Conservation (phyloP, 2,329 filamentous ascomycete genomes). For the Trichoderma hamatum region DNA sequence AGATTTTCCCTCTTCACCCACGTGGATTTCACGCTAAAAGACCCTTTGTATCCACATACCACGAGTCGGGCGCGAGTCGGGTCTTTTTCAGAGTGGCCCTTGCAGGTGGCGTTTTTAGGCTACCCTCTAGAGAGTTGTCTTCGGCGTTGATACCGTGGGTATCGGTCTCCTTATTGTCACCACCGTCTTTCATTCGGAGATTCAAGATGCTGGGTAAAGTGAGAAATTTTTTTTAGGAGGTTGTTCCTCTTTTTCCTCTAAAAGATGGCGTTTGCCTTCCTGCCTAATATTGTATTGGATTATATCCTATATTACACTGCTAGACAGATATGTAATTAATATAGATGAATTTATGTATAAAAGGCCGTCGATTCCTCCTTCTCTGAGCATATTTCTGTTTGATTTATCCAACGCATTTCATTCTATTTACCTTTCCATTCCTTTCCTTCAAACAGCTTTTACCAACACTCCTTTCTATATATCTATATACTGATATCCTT, state of each 20-base stretch:
- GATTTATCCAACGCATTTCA: not conserved
- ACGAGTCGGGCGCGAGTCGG: conserved; percentile 11
- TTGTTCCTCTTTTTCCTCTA: not conserved
- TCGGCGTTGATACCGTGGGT: not conserved
- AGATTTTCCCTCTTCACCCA: conserved; percentile 13
- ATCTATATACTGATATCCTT: not conserved
- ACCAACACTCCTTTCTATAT: conserved; percentile 8
- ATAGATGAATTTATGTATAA: conserved; percentile 7
- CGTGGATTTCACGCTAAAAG: conserved; percentile 8
- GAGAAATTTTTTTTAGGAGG: not conserved
- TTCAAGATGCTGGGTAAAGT: not conserved
- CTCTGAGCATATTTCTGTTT: not conserved
- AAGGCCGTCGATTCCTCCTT: not conserved
- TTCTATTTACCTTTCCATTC: not conserved
- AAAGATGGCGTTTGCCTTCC: conserved; percentile 22
- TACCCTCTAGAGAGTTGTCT: not conserved
- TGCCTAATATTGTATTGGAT: not conserved
- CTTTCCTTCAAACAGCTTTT: not conserved
- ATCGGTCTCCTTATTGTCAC: not conserved
- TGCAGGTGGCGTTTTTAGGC: conserved; percentile 19
- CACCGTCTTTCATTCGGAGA: not conserved
- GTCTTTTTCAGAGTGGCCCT: not conserved
- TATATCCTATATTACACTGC: not conserved
- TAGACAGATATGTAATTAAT: not conserved
- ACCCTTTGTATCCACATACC: not conserved